Conservation (phyloP, 2,329 filamentous ascomycete species). For the Fusarium palustre region DNA sequence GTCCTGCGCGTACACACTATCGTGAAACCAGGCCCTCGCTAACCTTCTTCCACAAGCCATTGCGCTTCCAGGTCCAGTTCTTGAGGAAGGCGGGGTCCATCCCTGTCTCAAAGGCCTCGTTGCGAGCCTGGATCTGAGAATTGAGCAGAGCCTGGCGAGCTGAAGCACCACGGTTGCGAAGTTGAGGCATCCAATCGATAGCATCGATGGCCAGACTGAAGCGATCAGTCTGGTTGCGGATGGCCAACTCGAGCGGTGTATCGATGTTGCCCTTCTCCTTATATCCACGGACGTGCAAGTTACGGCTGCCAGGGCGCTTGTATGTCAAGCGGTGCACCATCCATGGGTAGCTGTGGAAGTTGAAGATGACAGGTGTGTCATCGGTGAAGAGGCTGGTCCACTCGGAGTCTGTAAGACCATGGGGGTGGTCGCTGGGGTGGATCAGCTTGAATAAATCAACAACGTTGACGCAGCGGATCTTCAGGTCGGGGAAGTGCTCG, state of each 20-base stretch:
- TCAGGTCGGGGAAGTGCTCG: constrained; percentile 76
- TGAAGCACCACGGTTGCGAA: constrained; percentile 72
- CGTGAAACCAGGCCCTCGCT: constrained; percentile 41
- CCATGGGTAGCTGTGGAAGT: constrained; percentile 88
- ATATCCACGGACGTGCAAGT: constrained; percentile 82
- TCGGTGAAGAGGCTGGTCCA: constrained; percentile 78
- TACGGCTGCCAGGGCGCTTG: constrained; percentile 74
- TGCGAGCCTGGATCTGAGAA: constrained; percentile 71
- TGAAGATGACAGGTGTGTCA: constrained; percentile 80
- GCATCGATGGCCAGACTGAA: constrained; percentile 82
- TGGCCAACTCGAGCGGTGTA: constrained; percentile 81
- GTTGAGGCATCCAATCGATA: constrained; percentile 72
- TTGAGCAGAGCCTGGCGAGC: constrained; percentile 74
- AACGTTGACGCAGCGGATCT: constrained; percentile 83
- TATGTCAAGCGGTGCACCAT: constrained; percentile 82
- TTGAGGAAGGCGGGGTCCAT: constrained; percentile 75
- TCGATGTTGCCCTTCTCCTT: constrained; percentile 88
- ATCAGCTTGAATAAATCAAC: constrained; percentile 86
- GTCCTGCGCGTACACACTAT: constrained; percentile 30
- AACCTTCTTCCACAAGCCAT: constrained; percentile 54
- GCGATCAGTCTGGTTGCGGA: constrained; percentile 81
- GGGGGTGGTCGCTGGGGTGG: constrained; percentile 75
- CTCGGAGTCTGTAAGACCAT: constrained; percentile 75
- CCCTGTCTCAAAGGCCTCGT: constrained; percentile 75
- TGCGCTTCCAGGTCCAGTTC: constrained; percentile 73